Evolutionary conservation across 1,284 basidiomycete species (phyloP).

Genomic region (Exobasidium cylindrosporum): DNA sequence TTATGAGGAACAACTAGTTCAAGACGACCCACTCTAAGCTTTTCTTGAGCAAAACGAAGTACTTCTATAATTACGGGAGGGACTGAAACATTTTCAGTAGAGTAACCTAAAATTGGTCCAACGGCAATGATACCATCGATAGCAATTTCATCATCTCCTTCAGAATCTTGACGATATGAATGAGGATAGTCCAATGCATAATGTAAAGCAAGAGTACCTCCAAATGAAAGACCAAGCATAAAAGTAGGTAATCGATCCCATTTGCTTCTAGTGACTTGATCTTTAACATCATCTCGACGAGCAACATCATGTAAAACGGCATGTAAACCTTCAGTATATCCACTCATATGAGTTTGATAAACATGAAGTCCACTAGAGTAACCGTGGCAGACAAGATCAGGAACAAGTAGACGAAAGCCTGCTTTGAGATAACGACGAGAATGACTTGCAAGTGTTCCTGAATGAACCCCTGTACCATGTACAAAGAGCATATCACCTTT

Average conservation of each 20-base stretch:
- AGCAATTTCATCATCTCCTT: conserved; percentile 38
- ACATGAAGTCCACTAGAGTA: conserved; percentile 50
- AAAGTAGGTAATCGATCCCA: too few relatives aligned
- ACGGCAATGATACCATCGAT: conserved; percentile 47
- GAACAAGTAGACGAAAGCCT: conserved; percentile 47
- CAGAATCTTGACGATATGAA: neutral
- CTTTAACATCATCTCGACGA: conserved; percentile 24
- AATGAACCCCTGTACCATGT: conserved; percentile 50
- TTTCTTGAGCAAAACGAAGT: conserved; percentile 25
- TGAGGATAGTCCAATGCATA: conserved; percentile 45
- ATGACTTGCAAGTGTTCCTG: conserved; percentile 46
- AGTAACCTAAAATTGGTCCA: conserved; percentile 45
- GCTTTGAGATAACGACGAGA: conserved; percentile 49
- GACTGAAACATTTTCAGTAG: conserved; percentile 29
- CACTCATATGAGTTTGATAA: conserved; percentile 32
- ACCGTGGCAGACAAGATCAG: conserved; percentile 49
- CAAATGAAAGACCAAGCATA: conserved; percentile 50
- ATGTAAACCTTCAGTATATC: conserved; percentile 37
- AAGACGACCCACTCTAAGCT: conserved; percentile 30
- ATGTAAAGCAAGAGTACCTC: conserved; percentile 41
- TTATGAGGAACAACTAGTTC: conserved; percentile 51
- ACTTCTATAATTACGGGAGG: conserved; percentile 14
- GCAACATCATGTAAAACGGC: conserved; percentile 46
- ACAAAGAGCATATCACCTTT: conserved; percentile 45
- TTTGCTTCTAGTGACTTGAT: conserved; percentile 27